These are phyloP conservation scores for Globisporangium carolinianum DNA, from an alignment of 352 stramenopile species.

Conservation along the genomic window DNA sequence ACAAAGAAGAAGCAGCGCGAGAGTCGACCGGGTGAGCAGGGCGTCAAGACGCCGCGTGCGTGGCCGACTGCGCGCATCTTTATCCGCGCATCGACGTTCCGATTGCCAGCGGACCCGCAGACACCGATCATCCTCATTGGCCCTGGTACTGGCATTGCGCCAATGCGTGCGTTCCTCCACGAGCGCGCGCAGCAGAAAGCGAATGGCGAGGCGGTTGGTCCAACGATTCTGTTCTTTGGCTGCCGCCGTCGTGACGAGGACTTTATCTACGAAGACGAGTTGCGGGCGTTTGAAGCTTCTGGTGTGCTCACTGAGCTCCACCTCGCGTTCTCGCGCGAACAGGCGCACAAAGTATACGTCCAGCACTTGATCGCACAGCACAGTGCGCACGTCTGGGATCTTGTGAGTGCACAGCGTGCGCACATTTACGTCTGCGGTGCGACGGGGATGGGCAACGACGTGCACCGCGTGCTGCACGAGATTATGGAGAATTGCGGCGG, in stretches of 20 bases:
- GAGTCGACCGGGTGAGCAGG: constrained; percentile 64
- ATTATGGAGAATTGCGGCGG: constrained; percentile 71
- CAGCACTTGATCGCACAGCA: constrained; percentile 91
- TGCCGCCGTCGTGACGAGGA: constrained; percentile 81
- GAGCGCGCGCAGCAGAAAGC: constrained; percentile 83
- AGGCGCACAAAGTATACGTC: constrained; percentile 96
- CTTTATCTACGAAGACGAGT: constrained; percentile 90
- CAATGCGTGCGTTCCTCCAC: constrained; percentile 96
- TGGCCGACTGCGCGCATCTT: constrained; percentile 87
- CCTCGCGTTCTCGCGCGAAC: constrained; percentile 94
- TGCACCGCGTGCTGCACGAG: constrained; percentile 88
- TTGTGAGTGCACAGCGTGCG: constrained; percentile 56
- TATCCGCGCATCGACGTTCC: constrained; percentile 93
- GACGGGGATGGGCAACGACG: constrained; percentile 96
- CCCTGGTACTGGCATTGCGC: constrained; percentile 95
- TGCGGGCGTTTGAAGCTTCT: constrained; percentile 77
- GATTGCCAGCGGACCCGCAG: constrained; percentile 79
- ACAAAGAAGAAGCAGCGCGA: constrained; percentile 74
- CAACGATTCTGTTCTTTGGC: constrained; percentile 92
- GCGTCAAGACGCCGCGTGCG: constrained; percentile 49
- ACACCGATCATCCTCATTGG: constrained; percentile 94
- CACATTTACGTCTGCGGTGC: constrained; percentile 98
- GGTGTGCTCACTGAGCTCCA: constrained; percentile 89
- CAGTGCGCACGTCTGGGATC: constrained; percentile 47
- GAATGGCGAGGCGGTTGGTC: constrained; percentile 52